Percentiles rank a stretch among this genome's conserved stretches.
Evolutionary conservation across 768 basidiomycete genomes (phyloP).

Genomic region (Rhodotorula sphaerocarpa): DNA sequence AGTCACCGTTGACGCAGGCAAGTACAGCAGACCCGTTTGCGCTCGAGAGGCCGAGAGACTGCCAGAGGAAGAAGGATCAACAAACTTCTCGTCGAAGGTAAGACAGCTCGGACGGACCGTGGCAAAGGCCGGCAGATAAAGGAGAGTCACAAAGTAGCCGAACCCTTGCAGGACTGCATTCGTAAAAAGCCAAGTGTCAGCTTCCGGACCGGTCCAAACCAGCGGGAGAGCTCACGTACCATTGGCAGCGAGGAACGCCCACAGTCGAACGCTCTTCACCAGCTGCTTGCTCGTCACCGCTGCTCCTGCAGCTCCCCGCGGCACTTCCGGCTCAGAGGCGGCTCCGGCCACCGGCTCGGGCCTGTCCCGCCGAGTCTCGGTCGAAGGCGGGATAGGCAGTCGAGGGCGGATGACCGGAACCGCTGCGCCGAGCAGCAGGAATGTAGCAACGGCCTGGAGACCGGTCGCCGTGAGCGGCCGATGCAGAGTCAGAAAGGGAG

Average conservation of each 20-base stretch:
- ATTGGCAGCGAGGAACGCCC: slow-evolving; percentile 19
- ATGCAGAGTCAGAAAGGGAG: neutral
- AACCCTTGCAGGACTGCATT: slow-evolving; percentile 4
- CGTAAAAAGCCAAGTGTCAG: neutral
- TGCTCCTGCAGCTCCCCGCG: neutral
- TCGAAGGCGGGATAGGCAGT: neutral
- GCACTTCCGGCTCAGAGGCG: neutral
- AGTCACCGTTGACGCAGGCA: slow-evolving; percentile 15
- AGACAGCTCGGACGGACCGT: neutral
- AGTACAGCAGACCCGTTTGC: neutral
- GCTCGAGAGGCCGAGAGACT: slow-evolving; percentile 11
- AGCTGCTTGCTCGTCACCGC: neutral
- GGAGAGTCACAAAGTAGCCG: slow-evolving; percentile 9
- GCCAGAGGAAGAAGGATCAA: neutral
- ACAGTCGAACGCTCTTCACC: neutral
- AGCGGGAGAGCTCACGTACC: neutral
- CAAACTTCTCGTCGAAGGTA: too few relatives aligned
- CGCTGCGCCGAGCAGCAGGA: slow-evolving; percentile 6
- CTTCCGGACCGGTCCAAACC: too few relatives aligned
- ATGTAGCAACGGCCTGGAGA: slow-evolving; percentile 7
- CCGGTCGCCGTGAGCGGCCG: too few relatives aligned
- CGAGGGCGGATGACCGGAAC: slow-evolving; percentile 12
- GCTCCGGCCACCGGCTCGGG: neutral
- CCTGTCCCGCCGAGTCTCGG: neutral
- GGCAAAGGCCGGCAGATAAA: slow-evolving; percentile 13